Evolutionary conservation across 2,329 filamentous ascomycete genomes (phyloP).

Genomic region (Phaeosphaeria sp.): DNA sequence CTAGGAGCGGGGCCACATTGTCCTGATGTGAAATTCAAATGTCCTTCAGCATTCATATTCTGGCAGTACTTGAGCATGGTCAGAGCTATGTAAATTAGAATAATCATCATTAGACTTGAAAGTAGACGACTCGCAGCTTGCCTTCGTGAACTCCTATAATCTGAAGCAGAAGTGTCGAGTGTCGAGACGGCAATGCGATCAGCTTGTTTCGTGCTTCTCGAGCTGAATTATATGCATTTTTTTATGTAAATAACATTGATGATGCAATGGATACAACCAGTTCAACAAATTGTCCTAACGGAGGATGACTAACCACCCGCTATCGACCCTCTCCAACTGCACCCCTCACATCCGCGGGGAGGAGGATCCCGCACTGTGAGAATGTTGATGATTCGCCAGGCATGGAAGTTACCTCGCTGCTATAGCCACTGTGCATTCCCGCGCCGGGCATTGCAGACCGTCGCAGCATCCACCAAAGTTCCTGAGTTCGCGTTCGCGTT

Average conservation of each 20-base stretch:
- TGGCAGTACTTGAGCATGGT: background rate
- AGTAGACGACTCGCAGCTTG: background rate
- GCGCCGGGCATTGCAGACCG: slow-evolving; percentile 35
- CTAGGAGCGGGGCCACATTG: background rate
- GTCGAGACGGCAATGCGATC: too few relatives aligned
- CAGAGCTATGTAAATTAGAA: background rate
- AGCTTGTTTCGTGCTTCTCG: too few relatives aligned
- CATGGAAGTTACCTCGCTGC: slow-evolving; percentile 26
- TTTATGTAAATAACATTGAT: background rate
- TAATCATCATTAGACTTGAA: background rate
- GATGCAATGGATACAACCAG: background rate
- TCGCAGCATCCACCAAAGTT: slow-evolving; percentile 22
- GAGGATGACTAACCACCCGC: background rate
- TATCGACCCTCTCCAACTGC: background rate
- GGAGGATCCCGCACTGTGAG: background rate
- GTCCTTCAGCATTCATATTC: background rate
- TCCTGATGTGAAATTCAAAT: background rate
- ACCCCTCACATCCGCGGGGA: background rate
- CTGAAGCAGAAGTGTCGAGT: too few relatives aligned
- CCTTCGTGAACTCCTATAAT: background rate
- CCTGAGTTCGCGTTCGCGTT: slow-evolving; percentile 64
- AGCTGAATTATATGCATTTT: too few relatives aligned
- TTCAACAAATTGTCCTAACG: background rate
- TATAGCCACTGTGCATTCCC: slow-evolving; percentile 10
- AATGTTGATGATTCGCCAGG: slow-evolving; percentile 11